These are phyloP conservation scores for Trametes versicolor DNA, from an alignment of 1,284 basidiomycete species.

Conservation along the genomic window DNA sequence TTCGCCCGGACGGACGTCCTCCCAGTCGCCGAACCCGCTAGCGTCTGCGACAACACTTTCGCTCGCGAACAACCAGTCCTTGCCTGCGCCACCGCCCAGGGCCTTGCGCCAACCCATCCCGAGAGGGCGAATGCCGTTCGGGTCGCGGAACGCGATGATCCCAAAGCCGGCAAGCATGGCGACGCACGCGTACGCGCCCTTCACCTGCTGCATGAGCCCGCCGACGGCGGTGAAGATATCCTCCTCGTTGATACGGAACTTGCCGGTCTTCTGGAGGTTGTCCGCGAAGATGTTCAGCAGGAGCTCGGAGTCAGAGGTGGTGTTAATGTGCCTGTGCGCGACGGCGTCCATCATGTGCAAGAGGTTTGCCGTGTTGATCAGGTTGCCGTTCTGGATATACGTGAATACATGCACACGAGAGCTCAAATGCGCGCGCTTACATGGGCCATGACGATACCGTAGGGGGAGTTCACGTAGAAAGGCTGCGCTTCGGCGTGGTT, in stretches of 20 bases:
- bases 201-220: constrained; percentile 88
- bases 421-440: constrained; percentile 57
- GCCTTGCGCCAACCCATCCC: constrained; percentile 80
- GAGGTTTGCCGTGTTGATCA: constrained; percentile 92
- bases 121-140: constrained; percentile 97
- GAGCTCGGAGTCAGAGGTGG: constrained; percentile 97
- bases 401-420: neutral
- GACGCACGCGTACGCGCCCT: constrained; percentile 96
- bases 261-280: constrained; percentile 98
- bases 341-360: constrained; percentile 95
- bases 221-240: constrained; percentile 97
- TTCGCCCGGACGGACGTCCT: constrained; percentile 96
- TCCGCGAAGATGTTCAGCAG: constrained; percentile 98
- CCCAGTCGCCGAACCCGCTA: constrained; percentile 90
- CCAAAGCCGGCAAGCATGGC: constrained; percentile 99
- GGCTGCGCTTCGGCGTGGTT: constrained; percentile 99
- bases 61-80: constrained; percentile 92
- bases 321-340: constrained; percentile 99
- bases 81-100: constrained; percentile 55
- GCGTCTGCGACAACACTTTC: constrained; percentile 98
- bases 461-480: constrained; percentile 99
- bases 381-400: constrained; percentile 89
- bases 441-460: constrained; percentile 98
- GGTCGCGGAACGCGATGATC: constrained; percentile 98
- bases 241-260: constrained; percentile 99